phyloP scores from a whole-genome alignment of 2,329 filamentous ascomycete genomes.

The Colletotrichum sp. region DNA sequence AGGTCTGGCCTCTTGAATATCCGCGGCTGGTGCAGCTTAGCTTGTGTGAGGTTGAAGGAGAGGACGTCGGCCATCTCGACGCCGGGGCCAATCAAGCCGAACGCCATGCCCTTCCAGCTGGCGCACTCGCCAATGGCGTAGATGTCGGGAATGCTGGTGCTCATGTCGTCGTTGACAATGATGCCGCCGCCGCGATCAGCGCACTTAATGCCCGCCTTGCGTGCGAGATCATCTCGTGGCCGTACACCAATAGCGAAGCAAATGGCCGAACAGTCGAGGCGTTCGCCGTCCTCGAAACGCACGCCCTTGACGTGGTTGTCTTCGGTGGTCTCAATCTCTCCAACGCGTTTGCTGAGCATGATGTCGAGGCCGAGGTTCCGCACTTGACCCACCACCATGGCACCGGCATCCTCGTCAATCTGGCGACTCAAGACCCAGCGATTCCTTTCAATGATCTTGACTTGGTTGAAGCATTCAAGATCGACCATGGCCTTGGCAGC shows the following conservation, averaged over 20 bases:
- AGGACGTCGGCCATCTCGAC: conserved; percentile 94
- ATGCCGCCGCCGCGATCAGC: conserved; percentile 78
- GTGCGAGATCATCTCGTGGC: conserved; percentile 79
- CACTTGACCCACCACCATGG: conserved; percentile 83
- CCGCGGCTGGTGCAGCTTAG: conserved; percentile 71
- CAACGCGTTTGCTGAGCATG: conserved; percentile 77
- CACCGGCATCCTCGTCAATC: conserved; percentile 80
- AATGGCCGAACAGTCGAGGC: conserved; percentile 78
- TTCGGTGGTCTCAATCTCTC: conserved; percentile 71
- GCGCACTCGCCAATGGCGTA: conserved; percentile 93
- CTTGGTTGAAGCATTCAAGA: conserved; percentile 73
- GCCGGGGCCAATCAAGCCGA: conserved; percentile 86
- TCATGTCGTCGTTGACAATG: conserved; percentile 69
- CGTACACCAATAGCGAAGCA: conserved; percentile 92
- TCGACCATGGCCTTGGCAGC: conserved; percentile 94
- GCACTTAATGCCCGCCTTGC: conserved; percentile 72
- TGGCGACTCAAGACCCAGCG: conserved; percentile 84
- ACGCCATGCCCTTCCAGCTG: conserved; percentile 86
- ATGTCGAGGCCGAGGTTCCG: conserved; percentile 80
- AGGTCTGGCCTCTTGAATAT: conserved; percentile 83
- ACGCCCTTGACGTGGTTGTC: conserved; percentile 75
- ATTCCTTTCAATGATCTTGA: conserved; percentile 83
- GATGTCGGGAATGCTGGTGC: conserved; percentile 74
- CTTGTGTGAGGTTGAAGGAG: conserved; percentile 88
- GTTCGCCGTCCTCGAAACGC: conserved; percentile 80